Evolutionary conservation across 1,284 basidiomycete species (phyloP).

Genomic region (Ustilago trichophora): DNA sequence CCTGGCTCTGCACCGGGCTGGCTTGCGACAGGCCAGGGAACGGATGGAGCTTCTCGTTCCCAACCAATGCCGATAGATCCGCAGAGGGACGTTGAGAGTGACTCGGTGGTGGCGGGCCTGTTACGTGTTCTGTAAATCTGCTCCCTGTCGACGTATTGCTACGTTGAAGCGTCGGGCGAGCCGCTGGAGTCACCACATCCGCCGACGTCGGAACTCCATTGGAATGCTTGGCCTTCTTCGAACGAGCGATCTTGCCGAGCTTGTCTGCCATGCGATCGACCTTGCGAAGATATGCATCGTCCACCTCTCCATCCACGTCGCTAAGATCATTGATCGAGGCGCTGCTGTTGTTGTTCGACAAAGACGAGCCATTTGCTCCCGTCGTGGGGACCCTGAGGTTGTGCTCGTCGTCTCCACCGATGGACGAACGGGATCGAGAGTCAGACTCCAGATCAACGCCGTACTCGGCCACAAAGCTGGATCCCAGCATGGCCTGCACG

Average conservation of each 20-base stretch:
- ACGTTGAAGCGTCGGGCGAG: slow-evolving; percentile 6
- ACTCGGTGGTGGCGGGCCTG: neutral
- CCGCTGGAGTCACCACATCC: neutral
- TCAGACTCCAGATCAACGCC: slow-evolving; percentile 22
- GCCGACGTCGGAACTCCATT: too few relatives aligned
- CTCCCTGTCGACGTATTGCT: slow-evolving; percentile 13
- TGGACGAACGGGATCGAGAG: slow-evolving; percentile 7
- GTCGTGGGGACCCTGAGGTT: slow-evolving; percentile 3
- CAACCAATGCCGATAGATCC: slow-evolving; percentile 13
- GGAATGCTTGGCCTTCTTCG: neutral
- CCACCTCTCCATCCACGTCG: slow-evolving; percentile 39
- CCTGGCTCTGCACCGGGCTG: slow-evolving; percentile 27
- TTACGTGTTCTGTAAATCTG: slow-evolving; percentile 24
- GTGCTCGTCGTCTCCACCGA: slow-evolving; percentile 10
- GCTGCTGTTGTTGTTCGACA: slow-evolving; percentile 16
- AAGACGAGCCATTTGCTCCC: neutral
- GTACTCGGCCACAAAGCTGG: slow-evolving; percentile 39
- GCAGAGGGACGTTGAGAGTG: slow-evolving; percentile 31
- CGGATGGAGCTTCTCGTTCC: slow-evolving; percentile 51
- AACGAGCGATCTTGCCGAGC: slow-evolving; percentile 35
- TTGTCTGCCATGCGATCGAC: slow-evolving; percentile 48
- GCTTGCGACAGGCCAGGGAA: slow-evolving; percentile 45
- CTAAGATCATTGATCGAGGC: slow-evolving; percentile 30
- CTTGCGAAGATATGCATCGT: slow-evolving; percentile 35
- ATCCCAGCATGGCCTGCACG: slow-evolving; percentile 34